phyloP scores from a whole-genome alignment of 768 basidiomycete species.

The Dioszegia crocea region DNA sequence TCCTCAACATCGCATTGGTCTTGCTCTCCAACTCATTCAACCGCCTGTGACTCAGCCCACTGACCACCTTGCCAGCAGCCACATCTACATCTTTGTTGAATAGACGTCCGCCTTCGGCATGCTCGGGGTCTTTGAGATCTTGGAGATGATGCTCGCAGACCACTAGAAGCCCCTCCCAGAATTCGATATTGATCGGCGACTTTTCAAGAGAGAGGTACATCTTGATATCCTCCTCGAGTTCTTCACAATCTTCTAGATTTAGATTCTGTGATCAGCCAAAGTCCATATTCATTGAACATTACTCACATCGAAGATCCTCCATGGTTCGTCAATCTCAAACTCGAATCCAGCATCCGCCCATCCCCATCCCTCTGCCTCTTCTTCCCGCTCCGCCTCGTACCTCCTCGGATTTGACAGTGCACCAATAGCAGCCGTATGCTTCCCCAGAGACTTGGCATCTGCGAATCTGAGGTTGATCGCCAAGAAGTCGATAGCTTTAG shows the following conservation, averaged over 20 bases:
- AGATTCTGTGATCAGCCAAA: conserved; percentile 58
- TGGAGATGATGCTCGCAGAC: conserved; percentile 89
- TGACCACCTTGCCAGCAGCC: conserved; percentile 74
- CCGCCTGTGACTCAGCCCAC: conserved; percentile 81
- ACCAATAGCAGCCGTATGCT: conserved; percentile 38
- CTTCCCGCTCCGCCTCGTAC: conserved; percentile 57
- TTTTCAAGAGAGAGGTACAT: conserved; percentile 83
- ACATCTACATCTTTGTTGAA: conserved; percentile 65
- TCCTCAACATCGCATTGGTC: conserved; percentile 79
- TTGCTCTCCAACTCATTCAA: conserved; percentile 74
- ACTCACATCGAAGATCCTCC: conserved; percentile 90
- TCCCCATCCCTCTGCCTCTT: conserved; percentile 62
- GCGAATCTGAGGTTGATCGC: conserved; percentile 94
- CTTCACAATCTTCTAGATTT: conserved; percentile 78
- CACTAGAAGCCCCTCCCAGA: conserved; percentile 99
- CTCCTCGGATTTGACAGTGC: conserved; percentile 33
- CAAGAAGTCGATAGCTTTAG: conserved; percentile 97
- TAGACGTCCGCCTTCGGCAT: conserved; percentile 41
- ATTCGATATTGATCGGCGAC: conserved; percentile 80
- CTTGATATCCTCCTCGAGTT: conserved; percentile 91
- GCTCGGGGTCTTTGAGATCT: conserved; percentile 56
- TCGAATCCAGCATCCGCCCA: conserved; percentile 86
- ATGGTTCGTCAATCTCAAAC: conserved; percentile 97
- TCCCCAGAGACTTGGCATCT: conserved; percentile 51
- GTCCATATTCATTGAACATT: not conserved